Conservation (phyloP, 2,329 filamentous ascomycete species). For the Colletotrichum abscissum region DNA sequence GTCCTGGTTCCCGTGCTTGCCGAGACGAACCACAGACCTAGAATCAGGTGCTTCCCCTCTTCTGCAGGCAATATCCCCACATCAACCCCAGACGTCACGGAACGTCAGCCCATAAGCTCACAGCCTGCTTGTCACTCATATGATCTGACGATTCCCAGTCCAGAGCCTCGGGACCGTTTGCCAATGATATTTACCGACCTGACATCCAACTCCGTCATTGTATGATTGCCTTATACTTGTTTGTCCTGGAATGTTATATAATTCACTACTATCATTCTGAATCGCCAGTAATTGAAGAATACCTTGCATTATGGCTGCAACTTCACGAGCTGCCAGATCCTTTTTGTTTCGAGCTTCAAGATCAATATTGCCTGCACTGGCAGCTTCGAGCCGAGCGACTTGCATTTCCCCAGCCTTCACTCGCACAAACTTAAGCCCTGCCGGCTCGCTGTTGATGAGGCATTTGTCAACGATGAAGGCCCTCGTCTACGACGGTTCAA, state of each 20-base stretch:
- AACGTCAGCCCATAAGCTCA: neutral
- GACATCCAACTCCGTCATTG: neutral
- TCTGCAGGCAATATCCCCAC: neutral
- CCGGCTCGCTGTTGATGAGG: neutral
- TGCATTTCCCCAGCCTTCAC: neutral
- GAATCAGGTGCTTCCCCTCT: neutral
- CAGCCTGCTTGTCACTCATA: neutral
- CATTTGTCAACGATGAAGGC: slow-evolving; percentile 54
- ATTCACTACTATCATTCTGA: neutral
- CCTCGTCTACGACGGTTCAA: slow-evolving; percentile 53
- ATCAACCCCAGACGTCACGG: neutral
- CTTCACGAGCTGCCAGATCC: neutral
- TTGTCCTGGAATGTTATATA: neutral
- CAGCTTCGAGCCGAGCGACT: no score
- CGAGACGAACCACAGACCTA: neutral
- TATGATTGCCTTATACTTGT: neutral
- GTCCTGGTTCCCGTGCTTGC: neutral
- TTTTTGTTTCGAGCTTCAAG: neutral
- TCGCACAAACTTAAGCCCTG: neutral
- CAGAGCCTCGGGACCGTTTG: neutral
- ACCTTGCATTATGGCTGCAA: no score
- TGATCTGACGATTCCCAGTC: neutral
- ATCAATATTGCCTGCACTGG: neutral
- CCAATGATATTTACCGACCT: neutral
- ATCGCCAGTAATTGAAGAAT: neutral